Evolutionary conservation across 768 basidiomycete genomes (phyloP), one percentile per base, ranked within the genome.

Genomic region (Crepidotus variabilis): DNA sequence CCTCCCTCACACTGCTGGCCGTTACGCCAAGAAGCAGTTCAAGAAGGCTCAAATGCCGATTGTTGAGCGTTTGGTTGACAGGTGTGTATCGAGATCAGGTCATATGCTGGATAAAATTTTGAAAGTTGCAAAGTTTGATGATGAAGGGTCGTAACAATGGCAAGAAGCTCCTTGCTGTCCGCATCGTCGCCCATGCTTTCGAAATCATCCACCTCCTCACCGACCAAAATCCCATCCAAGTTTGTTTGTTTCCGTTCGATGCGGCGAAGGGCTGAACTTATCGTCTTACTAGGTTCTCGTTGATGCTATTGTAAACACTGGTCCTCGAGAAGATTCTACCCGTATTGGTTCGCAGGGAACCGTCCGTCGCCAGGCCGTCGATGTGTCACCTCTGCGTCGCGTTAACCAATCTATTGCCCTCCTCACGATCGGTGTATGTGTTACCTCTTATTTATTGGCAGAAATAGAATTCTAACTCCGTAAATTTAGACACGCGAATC

Each of bases 61-160:
- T 72, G 97, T 98, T 67, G 97, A 99, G 79, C 92, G 97, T 72
- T 82, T 99, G 70, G 97, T 98, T 64, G 95, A 98, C 83, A 88
- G 88, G 94, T 92, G 69, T 65, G 85, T 47, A 49, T 28, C n/a
- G 28, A 8, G 71, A 46, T 23, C 22, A 28, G n/a, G 13, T 46
- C 28, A 10, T 39, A 34, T 20, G 54, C 48, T 47, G 45, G 20
- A 33, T 24, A 33, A 34, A 28, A 3, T 10, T 50, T 13, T 35
- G 16, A 21, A 28, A 16, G 21, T 23, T 47, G 10, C 51, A 46
- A 50, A 96, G 94, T 75, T 78, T 99, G 72, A 99, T 99, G 97
- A 99, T 99, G 97, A 97, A 98, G 80, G 97, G 97, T 60, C 94
- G 97, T 77, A 99, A 98, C 88, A 98, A 95, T 79, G 97, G 97